Evolutionary conservation across 163 green algal species (phyloP).

Genomic region (Trebouxia gelatinosa): DNA sequence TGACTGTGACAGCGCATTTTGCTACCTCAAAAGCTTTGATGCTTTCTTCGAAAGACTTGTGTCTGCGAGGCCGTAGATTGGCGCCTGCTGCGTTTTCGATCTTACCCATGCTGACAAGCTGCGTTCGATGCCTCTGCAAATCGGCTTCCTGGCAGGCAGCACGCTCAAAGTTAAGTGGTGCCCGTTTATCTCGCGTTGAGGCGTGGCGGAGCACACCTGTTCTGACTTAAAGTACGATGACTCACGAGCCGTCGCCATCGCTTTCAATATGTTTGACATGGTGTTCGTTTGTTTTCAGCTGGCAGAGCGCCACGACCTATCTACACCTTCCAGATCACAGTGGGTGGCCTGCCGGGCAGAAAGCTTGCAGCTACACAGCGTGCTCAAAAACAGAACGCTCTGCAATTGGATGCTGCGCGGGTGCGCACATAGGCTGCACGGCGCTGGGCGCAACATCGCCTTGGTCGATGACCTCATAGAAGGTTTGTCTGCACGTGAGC

Average conservation of each 20-base stretch:
- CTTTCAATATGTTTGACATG: slow-evolving; percentile 36
- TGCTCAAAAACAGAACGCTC: no score
- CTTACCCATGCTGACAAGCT: slow-evolving; percentile 45
- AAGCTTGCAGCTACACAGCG: no score
- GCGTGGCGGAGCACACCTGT: slow-evolving; percentile 30
- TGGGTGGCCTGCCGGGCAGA: no score
- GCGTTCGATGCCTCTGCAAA: slow-evolving; percentile 40
- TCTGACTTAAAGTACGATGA: slow-evolving; percentile 57
- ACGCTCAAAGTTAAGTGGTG: neutral
- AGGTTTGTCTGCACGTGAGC: no score
- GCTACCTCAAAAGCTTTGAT: slow-evolving; percentile 35
- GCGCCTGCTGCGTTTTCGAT: slow-evolving; percentile 34
- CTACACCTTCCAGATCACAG: neutral
- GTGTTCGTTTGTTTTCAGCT: neutral
- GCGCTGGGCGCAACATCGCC: no score
- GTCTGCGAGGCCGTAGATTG: slow-evolving; percentile 13
- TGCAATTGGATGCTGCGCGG: no score
- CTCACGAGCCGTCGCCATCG: slow-evolving; percentile 39
- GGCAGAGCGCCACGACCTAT: neutral
- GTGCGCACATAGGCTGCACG: no score
- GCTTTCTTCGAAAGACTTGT: slow-evolving; percentile 39
- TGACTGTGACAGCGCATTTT: no score
- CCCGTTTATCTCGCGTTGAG: neutral
- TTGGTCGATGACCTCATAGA: no score
- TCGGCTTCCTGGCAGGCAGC: slow-evolving; percentile 45